Conservation (phyloP, 306 rosid species). For the Cicer pinnatifidum region DNA sequence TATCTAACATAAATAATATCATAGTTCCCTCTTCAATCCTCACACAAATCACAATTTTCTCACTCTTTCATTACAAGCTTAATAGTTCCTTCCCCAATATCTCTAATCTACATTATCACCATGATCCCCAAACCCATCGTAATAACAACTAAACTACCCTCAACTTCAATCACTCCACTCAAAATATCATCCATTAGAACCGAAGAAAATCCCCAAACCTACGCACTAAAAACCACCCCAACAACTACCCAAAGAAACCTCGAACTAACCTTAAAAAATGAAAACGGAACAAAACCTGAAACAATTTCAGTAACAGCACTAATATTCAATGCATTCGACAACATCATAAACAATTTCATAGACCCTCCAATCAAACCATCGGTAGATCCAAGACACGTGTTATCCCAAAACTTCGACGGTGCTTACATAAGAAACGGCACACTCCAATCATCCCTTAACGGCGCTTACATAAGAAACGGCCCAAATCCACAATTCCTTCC, state of each 20-base stretch:
- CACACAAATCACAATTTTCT: neutral
- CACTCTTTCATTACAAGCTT: neutral
- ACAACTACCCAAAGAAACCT: conserved; percentile 25
- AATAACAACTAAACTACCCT: conserved; percentile 10
- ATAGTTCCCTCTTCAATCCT: neutral
- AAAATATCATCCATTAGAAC: conserved; percentile 50
- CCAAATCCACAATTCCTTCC: conserved; percentile 95
- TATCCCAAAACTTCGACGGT: conserved; percentile 75
- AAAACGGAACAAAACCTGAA: conserved; percentile 24
- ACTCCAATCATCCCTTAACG: conserved; percentile 65
- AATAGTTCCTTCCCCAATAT: neutral
- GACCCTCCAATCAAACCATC: conserved; percentile 78
- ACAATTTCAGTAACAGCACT: conserved; percentile 40
- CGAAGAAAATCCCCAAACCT: conserved; percentile 49
- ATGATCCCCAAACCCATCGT: conserved; percentile 49
- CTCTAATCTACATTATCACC: too few species aligned
- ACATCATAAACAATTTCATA: conserved; percentile 73
- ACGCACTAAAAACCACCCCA: neutral
- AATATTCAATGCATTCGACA: conserved; percentile 66
- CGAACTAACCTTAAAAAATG: neutral
- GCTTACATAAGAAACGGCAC: conserved; percentile 84
- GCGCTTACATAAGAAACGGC: conserved; percentile 88
- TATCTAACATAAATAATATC: too few species aligned
- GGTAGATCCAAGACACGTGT: conserved; percentile 61
- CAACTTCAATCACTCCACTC: neutral